Percentiles rank a stretch among this genome's conserved stretches.
Evolutionary conservation across 2,329 filamentous ascomycete species (phyloP).

Genomic region (Pseudofabraea citricarpa): DNA sequence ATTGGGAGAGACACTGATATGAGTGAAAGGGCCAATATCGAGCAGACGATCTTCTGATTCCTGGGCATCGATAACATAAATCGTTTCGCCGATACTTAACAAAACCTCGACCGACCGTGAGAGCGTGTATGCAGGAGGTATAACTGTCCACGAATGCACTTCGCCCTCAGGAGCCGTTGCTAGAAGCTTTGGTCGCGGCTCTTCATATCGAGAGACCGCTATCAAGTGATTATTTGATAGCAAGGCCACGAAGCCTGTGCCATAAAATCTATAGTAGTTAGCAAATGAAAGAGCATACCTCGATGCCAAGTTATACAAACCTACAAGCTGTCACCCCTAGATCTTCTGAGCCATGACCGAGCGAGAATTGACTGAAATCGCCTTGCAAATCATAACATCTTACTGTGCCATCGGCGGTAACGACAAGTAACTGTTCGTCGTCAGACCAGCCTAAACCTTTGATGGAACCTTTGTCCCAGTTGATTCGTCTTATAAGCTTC

Average conservation of each 20-base stretch:
- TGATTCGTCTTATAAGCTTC: slow-evolving; percentile 77
- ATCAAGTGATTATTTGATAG: slow-evolving; percentile 84
- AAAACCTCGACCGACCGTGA: slow-evolving; percentile 92
- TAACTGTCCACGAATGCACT: slow-evolving; percentile 83
- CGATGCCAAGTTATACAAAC: slow-evolving; percentile 13
- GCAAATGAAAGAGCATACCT: slow-evolving; percentile 3
- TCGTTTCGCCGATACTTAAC: slow-evolving; percentile 76
- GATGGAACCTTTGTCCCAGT: slow-evolving; percentile 87
- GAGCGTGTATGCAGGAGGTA: slow-evolving; percentile 81
- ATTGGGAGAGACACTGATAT: slow-evolving; percentile 87
- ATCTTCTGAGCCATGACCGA: slow-evolving; percentile 86
- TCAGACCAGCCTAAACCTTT: slow-evolving; percentile 94
- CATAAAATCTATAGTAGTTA: slow-evolving; percentile 63
- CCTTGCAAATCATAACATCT: slow-evolving; percentile 86
- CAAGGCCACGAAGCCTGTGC: slow-evolving; percentile 86
- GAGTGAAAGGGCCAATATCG: slow-evolving; percentile 86
- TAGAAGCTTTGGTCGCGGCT: slow-evolving; percentile 81
- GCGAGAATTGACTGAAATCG: slow-evolving; percentile 90
- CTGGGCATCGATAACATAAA: slow-evolving; percentile 80
- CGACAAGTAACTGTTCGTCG: slow-evolving; percentile 84
- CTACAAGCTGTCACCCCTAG: slow-evolving; percentile 82
- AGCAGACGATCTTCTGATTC: slow-evolving; percentile 89
- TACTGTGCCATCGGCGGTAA: slow-evolving; percentile 85
- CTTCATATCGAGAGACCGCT: slow-evolving; percentile 82
- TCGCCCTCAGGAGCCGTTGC: slow-evolving; percentile 71